These are phyloP conservation scores for Yarrowia sp. DNA, from an alignment of 805 yeast genomes.

Conservation along the genomic window DNA sequence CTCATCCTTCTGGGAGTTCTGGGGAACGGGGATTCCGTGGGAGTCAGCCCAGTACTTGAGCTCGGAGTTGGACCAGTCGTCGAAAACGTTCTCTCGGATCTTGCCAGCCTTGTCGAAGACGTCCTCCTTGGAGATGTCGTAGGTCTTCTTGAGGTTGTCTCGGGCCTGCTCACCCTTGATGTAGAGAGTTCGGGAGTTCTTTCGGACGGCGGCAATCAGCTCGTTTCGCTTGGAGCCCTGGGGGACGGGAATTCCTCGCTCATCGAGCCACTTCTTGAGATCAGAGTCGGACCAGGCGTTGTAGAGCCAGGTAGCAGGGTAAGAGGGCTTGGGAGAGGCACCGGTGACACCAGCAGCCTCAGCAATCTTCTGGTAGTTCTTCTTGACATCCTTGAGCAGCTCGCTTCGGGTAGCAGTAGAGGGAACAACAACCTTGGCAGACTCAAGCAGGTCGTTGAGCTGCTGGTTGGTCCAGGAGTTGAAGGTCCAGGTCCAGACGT, in stretches of 20 bases:
- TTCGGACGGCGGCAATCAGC: slow-evolving; percentile 50
- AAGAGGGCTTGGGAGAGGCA: slow-evolving; percentile 18
- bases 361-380: slow-evolving; percentile 36
- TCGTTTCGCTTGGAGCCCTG: slow-evolving; percentile 49
- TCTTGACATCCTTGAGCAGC: slow-evolving; percentile 14
- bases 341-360: slow-evolving; percentile 22
- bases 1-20: slow-evolving; percentile 42
- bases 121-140: slow-evolving; percentile 48
- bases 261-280: slow-evolving; percentile 48
- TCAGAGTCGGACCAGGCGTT: slow-evolving; percentile 48
- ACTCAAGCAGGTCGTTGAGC: slow-evolving; percentile 30
- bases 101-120: slow-evolving; percentile 52
- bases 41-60: slow-evolving; percentile 55
- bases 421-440: slow-evolving; percentile 25
- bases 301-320: slow-evolving; percentile 46
- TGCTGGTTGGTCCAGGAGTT: slow-evolving; percentile 31
- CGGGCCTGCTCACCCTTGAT: slow-evolving; percentile 45
- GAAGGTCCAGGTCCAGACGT: slow-evolving; percentile 36
- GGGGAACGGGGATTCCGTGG: slow-evolving; percentile 49
- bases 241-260: slow-evolving; percentile 49
- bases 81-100: slow-evolving; percentile 51
- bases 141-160: slow-evolving; percentile 48
- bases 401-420: slow-evolving; percentile 28
- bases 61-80: slow-evolving; percentile 54
- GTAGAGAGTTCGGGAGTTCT: slow-evolving; percentile 45